Evolutionary conservation across 2,329 filamentous ascomycete genomes (phyloP), one percentile per base, ranked within the genome.

Genomic region (Onygena corvina): DNA sequence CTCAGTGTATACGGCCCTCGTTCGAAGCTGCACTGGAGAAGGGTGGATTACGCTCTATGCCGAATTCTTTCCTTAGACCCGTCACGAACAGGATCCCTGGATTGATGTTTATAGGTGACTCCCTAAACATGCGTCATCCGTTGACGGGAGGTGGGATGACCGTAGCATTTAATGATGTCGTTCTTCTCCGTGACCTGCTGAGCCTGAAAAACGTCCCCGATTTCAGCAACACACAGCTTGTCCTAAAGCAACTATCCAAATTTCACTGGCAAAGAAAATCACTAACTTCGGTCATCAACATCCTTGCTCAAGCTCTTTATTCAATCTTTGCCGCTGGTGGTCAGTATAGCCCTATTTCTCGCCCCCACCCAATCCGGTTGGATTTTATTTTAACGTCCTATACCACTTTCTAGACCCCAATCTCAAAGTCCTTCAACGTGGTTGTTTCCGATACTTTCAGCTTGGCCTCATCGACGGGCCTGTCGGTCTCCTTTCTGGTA

Each of bases 91-190:
- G 74, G 38, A 76, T 77, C 8, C 77, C 80, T 1, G 86, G 86
- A 3, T 70, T 94, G 52, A 75, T 94, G 45, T 72, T 98, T 30
- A 76, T 96, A 6, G 92, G 92, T 52, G 92, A 98, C 64, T 90
- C 92, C 11, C 83, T 94, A 76, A 98, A 98, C 72, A 98, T 98
- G 92, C 85, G 92, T n/a, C 92, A 98, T 68, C 92, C 92, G 1
- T 76, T 98, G 9, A 98, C 92, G 0, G 92, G 92, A 48, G 92
- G 92, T 56, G 92, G 92, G 59, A 98, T 98, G 92, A 96, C 90
- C 0, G 92, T 96, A 1, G 92, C 87, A 1, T 84, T 98, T 67
- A 94, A 90, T 69, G 92, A 98, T 62, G 89, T 86, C 1, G 76
- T 92, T 8, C 68, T 93, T 1, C 75, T 98, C 21, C 73, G 83